Evolutionary conservation across 768 basidiomycete genomes (phyloP), one percentile per base, ranked within the genome.

Genomic region (Phaeolepiota aurea): DNA sequence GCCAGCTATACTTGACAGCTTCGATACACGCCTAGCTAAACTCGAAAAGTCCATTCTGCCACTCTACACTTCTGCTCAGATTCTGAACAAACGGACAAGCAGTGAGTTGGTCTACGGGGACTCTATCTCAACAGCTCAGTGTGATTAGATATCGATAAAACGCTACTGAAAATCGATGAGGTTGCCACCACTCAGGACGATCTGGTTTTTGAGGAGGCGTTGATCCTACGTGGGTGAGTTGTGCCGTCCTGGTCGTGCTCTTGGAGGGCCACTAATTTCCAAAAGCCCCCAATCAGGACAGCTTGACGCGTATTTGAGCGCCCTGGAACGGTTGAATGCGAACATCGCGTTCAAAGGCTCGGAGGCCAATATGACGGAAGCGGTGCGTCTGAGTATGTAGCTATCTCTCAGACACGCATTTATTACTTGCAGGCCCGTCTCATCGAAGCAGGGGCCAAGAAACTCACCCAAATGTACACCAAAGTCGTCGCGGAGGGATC

Each of bases 401-500:
- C 35, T 38, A n/a, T 34, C 5, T 5, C 3, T 9, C 7, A 25
- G 10, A 13, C 9, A 11, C 28, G 4, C 13, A 41, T 7, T 33
- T 21, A 13, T 23, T 21, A 25, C 2, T 30, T 19, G 18, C 44
- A 65, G 69, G 82, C 83, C n/a, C 76, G 82, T 31, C 71, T 90
- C 3, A 66, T 89, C 5, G 87, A 89, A 62, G 85, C 85, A 1
- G 87, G 88, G 5, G 77, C 79, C 3, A 88, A 88, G 65, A 88
- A 87, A 53, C 66, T 90, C 7, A 72, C 79, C 0, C 86, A 87
- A 50, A 60, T 88, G 10, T 90, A 83, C 54, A 91, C 86, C n/a
- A 87, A 86, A 51, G 69, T 85, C 21, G 84, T 88, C n/a, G 87
- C 88, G 2, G 87, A 88, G 61, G 83, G 77, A 18, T 89, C 85